Conservation (phyloP, 208 protist genomes). For the Acanthamoeba castellanii region DNA sequence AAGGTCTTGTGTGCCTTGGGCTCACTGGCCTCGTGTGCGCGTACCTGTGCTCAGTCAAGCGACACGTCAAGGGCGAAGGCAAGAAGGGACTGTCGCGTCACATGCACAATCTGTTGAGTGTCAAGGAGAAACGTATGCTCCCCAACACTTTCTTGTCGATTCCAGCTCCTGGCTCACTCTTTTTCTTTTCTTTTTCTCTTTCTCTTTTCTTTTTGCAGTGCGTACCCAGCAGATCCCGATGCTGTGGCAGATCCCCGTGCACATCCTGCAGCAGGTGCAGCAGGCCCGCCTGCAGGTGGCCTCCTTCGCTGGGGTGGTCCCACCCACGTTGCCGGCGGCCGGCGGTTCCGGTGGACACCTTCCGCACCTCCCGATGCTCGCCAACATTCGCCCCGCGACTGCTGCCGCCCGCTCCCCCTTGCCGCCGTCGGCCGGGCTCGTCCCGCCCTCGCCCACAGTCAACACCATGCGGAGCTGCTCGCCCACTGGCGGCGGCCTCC, state of each 20-base stretch:
- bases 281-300: neutral
- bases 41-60: neutral
- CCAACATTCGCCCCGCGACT: neutral
- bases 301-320: too few relatives aligned
- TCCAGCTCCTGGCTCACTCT: too few relatives aligned
- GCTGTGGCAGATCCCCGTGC: neutral
- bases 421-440: too few relatives aligned
- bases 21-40: neutral
- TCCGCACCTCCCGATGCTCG: neutral
- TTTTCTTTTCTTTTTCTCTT: neutral
- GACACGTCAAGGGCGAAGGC: conserved; percentile 11
- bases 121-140: neutral
- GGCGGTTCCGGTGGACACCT: too few relatives aligned
- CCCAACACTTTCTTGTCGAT: neutral
- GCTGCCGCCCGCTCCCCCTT: neutral
- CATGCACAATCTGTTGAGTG: neutral
- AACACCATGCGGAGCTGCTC: neutral
- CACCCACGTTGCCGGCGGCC: too few relatives aligned
- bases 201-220: neutral
- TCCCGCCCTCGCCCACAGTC: too few relatives aligned
- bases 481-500: too few relatives aligned
- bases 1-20: too few relatives aligned
- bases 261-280: conserved; percentile 1
- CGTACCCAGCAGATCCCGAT: neutral
- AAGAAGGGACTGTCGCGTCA: conserved; percentile 18